phyloP scores from a whole-genome alignment of 805 yeast genomes.

The Cyberlindnera lachancei region DNA sequence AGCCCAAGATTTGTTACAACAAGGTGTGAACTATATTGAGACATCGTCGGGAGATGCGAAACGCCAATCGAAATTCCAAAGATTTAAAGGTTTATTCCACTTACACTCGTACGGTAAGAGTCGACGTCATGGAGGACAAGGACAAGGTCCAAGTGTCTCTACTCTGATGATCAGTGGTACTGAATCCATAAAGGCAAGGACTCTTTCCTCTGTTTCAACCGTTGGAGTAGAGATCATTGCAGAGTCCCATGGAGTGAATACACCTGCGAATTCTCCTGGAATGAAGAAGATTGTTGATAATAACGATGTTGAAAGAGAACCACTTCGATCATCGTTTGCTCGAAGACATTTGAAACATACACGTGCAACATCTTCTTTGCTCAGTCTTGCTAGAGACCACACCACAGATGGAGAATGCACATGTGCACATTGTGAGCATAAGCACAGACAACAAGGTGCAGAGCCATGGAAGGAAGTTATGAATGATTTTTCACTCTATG shows the following conservation, averaged over 20 bases:
- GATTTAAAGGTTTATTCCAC: slow-evolving; percentile 1
- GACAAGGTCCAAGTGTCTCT: not conserved
- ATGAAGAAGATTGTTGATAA: no score
- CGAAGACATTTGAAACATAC: slow-evolving; percentile 7
- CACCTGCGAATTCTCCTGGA: slow-evolving; percentile 1
- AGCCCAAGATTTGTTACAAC: slow-evolving; percentile 2
- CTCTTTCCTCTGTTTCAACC: not conserved
- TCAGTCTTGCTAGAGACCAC: slow-evolving; percentile 6
- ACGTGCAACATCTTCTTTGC: slow-evolving; percentile 5
- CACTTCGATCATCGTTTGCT: slow-evolving; percentile 6
- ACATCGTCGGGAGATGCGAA: not conserved
- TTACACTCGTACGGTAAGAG: no score
- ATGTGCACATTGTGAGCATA: slow-evolving; percentile 5
- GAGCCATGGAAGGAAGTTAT: slow-evolving; percentile 26
- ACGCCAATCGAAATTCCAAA: not conserved
- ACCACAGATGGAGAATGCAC: slow-evolving; percentile 2
- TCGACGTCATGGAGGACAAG: not conserved
- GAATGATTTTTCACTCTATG: slow-evolving; percentile 31
- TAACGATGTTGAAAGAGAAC: no score
- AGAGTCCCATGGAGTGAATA: slow-evolving; percentile 1
- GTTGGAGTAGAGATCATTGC: slow-evolving; percentile 9
- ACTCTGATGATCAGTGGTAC: not conserved
- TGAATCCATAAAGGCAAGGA: not conserved
- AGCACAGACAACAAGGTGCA: slow-evolving; percentile 1
- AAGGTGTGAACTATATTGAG: slow-evolving; percentile 11